These are phyloP conservation scores for Colletotrichum eremochloae DNA, from an alignment of 2,329 filamentous ascomycete species.

Conservation along the genomic window DNA sequence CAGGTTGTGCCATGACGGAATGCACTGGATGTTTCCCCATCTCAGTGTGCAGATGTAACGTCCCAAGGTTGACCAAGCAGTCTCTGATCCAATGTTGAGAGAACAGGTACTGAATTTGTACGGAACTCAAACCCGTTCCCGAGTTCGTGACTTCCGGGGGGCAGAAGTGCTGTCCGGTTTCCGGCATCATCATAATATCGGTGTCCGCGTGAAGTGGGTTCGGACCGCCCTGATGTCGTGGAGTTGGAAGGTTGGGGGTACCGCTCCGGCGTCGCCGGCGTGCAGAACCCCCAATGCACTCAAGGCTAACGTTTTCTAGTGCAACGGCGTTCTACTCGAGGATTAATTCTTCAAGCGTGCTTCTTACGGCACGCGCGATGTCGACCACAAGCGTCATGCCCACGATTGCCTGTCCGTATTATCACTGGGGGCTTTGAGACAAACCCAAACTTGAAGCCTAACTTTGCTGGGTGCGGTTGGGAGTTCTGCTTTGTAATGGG, in stretches of 20 bases:
- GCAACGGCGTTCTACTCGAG: background rate
- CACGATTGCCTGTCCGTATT: background rate
- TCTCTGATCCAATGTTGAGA: background rate
- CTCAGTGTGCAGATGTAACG: background rate
- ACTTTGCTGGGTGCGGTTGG: slow-evolving; percentile 1
- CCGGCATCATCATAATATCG: slow-evolving; percentile 10
- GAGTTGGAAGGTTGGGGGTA: slow-evolving; percentile 7
- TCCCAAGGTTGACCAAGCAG: slow-evolving; percentile 8
- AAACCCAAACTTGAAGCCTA: slow-evolving; percentile 18
- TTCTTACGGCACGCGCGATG: background rate
- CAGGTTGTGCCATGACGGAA: slow-evolving; percentile 33
- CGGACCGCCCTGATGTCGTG: slow-evolving; percentile 16
- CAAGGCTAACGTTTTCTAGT: slow-evolving; percentile 7
- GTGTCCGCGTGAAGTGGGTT: slow-evolving; percentile 19
- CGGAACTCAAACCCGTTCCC: background rate
- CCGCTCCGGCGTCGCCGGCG: slow-evolving; percentile 39
- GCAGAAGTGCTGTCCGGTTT: slow-evolving; percentile 25
- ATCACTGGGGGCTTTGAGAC: slow-evolving; percentile 7
- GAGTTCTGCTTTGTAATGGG: too few relatives aligned
- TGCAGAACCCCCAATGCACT: slow-evolving; percentile 1
- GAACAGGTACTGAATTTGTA: background rate
- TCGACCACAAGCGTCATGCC: background rate
- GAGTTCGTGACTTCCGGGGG: background rate
- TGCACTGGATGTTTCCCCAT: background rate
- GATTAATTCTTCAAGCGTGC: background rate